Evolutionary conservation across 495 filamentous ascomycete species (phyloP).

Genomic region (Astrothelium macrocarpum): DNA sequence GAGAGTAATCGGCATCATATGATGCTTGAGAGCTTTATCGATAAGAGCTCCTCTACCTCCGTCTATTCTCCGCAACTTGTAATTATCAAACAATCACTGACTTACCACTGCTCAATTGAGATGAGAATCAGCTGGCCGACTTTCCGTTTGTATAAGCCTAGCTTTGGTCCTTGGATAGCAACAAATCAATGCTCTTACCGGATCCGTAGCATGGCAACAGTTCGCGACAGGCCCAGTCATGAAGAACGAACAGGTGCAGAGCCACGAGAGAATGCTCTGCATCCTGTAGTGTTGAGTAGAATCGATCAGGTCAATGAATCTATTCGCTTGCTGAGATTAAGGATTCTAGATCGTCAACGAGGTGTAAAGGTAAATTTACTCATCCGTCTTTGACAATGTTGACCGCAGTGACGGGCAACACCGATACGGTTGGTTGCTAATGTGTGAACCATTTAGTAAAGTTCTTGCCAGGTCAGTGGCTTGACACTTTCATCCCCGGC

Average conservation of each 20-base stretch:
- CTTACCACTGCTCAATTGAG: no score
- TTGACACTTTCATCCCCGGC: conserved; percentile 67
- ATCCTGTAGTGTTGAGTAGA: conserved; percentile 18
- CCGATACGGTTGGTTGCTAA: neutral
- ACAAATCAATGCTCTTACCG: neutral
- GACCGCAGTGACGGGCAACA: neutral
- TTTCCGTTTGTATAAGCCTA: neutral
- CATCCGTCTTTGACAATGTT: neutral
- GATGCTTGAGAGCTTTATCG: neutral
- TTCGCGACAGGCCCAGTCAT: conserved; percentile 19
- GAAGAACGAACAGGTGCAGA: conserved; percentile 21
- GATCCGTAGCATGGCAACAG: conserved; percentile 16
- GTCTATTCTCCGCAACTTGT: no score
- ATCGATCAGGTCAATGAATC: conserved; percentile 21
- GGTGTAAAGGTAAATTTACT: conserved; percentile 14
- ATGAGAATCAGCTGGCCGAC: neutral
- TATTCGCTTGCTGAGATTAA: conserved; percentile 20
- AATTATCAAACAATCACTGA: no score
- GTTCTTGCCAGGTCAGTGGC: conserved; percentile 85
- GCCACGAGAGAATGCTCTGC: conserved; percentile 18
- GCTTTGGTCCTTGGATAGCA: neutral
- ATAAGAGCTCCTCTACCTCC: neutral
- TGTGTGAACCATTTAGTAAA: conserved; percentile 21
- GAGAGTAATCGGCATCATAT: neutral
- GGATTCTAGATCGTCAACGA: conserved; percentile 11